Evolutionary conservation across 2,329 filamentous ascomycete genomes (phyloP), one percentile per base, ranked within the genome.

Genomic region (Talaromyces verruculosus): DNA sequence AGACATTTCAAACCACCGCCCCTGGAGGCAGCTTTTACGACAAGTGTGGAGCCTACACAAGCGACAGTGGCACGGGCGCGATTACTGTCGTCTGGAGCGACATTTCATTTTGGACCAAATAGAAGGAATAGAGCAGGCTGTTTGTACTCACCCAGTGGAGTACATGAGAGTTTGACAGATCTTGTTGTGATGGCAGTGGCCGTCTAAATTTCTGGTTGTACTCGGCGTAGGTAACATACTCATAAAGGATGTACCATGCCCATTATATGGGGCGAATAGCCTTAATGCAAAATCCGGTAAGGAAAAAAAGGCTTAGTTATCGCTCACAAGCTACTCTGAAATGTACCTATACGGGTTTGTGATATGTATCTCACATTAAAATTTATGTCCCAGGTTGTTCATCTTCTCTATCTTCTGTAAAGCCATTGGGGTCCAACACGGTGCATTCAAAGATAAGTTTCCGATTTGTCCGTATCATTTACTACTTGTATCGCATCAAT

Each of bases 41-140:
- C 61, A 64, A 64, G 37, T 19, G 15, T 57, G 61, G 61, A 57
- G 61, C 61, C 45, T 64, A 64, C 28, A 64, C 61, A 13, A 64
- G 19, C 51, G 49, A 64, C 49, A 64, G 61, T 57, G 61, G 61
- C 37, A 55, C 61, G 19, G 61, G 61, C 39, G 45, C 61, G 22
- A 64, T 64, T 35, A 64, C 61, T 30, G 61, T 64, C 37, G 49
- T 55, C 5, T 64, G 61, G 61, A 64, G 19, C 49, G 61, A 64
- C 49, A 43, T 64, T 47, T 57, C 61, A 30, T 58, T 64, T 28
- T 64, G 61, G 61, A 64, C 37, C 7, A 51, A 58, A 37, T 64
- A 64, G 25, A 63, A 41, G 49, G 30, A 17, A 57, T 17, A 43
- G 35, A 43, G 13, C 35, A 5, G 57, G 11, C 19, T 28, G n/a